Conservation (phyloP, 1,284 basidiomycete species). For the Cystobasidiaceae sp. region DNA sequence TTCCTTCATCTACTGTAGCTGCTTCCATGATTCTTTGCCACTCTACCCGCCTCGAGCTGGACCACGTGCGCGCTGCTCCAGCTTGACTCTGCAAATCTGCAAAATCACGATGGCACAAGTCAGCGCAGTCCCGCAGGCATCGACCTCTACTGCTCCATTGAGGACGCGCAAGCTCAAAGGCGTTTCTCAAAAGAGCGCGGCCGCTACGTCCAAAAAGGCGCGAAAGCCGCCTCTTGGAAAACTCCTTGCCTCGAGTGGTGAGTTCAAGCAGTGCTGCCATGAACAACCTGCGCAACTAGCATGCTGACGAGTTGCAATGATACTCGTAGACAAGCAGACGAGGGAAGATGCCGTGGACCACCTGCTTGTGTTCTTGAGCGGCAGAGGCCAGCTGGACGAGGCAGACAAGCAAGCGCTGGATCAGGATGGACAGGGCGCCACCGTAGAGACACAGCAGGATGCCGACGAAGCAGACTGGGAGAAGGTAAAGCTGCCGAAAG, state of each 20-base stretch:
- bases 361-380: slow-evolving; percentile 11
- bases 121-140: too few relatives aligned
- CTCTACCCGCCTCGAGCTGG: too few relatives aligned
- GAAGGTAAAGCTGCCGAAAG: slow-evolving; percentile 24
- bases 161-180: too few relatives aligned
- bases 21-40: too few relatives aligned
- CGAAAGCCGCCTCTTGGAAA: slow-evolving; percentile 23
- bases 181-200: too few relatives aligned
- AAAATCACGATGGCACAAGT: too few relatives aligned
- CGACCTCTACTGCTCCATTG: too few relatives aligned
- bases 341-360: slow-evolving; percentile 24
- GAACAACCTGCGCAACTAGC: background rate
- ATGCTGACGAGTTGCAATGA: background rate
- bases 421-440: background rate
- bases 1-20: too few relatives aligned
- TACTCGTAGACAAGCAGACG: slow-evolving; percentile 17
- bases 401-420: slow-evolving; percentile 4
- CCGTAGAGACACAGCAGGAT: background rate
- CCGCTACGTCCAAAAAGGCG: too few relatives aligned
- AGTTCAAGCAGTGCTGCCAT: too few relatives aligned
- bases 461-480: slow-evolving; percentile 2
- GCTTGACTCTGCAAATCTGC: too few relatives aligned
- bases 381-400: slow-evolving; percentile 1
- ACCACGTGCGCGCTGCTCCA: too few relatives aligned
- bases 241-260: slow-evolving; percentile 29